These are phyloP conservation scores for Mycena vitilis DNA, from an alignment of 768 basidiomycete species.

Conservation along the genomic window DNA sequence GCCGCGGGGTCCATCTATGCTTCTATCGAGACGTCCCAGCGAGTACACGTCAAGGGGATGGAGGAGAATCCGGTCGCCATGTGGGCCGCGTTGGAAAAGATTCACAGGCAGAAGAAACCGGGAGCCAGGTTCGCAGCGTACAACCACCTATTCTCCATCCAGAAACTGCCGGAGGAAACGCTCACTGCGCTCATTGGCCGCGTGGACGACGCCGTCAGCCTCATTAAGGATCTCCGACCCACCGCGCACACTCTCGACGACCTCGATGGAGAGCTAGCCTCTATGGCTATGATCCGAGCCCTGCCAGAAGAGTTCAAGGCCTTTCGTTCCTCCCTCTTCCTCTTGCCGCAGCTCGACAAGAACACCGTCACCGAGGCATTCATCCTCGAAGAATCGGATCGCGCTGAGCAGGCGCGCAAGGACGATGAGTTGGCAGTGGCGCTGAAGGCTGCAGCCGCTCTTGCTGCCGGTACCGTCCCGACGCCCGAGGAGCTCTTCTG, in stretches of 20 bases:
- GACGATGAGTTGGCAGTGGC: too few relatives aligned
- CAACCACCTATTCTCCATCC: conserved; percentile 14
- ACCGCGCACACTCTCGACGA: neutral
- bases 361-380: conserved; percentile 24
- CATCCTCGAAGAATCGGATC: neutral
- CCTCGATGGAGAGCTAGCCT: conserved; percentile 26
- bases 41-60: too few relatives aligned
- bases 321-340: conserved; percentile 8
- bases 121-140: conserved; percentile 2
- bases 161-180: neutral
- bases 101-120: neutral
- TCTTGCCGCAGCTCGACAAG: neutral
- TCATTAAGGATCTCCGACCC: conserved; percentile 14
- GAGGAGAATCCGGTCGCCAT: too few relatives aligned
- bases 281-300: conserved; percentile 26
- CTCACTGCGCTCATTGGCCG: conserved; percentile 4
- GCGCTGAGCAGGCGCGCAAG: too few relatives aligned
- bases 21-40: too few relatives aligned
- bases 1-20: too few relatives aligned
- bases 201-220: conserved; percentile 4
- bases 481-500: too few relatives aligned
- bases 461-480: too few relatives aligned
- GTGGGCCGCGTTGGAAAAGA: too few relatives aligned
- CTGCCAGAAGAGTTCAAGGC: conserved; percentile 6
- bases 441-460: too few relatives aligned